These are phyloP conservation scores for Papilionanthe hybrid DNA, from an alignment of 116 monocot species.

Conservation along the genomic window DNA sequence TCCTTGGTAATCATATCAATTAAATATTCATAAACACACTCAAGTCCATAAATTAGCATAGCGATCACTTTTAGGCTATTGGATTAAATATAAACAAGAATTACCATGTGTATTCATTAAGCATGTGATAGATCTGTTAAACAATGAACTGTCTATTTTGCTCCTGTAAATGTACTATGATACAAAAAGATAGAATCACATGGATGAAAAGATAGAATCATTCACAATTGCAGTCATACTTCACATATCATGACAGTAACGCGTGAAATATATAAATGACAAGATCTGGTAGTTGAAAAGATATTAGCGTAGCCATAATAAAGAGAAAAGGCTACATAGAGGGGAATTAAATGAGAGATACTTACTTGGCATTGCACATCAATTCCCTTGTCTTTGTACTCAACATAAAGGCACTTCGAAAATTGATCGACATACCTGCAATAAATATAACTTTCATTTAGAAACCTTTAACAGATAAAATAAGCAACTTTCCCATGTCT, in stretches of 20 bases:
- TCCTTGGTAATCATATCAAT: too few species aligned
- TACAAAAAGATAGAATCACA: too few species aligned
- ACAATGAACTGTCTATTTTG: too few species aligned
- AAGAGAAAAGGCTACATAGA: not conserved
- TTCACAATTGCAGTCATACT: not conserved
- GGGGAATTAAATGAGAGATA: not conserved
- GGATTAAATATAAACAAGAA: too few species aligned
- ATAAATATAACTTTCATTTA: not conserved
- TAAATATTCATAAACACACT: too few species aligned
- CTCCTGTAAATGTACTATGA: too few species aligned
- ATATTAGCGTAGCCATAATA: not conserved
- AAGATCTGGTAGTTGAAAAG: not conserved
- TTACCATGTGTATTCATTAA: too few species aligned
- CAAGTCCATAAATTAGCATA: too few species aligned
- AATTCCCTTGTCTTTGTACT: conserved; percentile 85
- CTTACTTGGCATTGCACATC: conserved; percentile 73
- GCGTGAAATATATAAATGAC: not conserved
- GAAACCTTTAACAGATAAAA: not conserved
- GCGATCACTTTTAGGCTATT: too few species aligned
- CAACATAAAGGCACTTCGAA: conserved; percentile 80
- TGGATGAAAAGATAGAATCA: not conserved
- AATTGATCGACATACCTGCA: conserved; percentile 83
- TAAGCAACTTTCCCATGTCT: not conserved
- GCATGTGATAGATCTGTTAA: too few species aligned
- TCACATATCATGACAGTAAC: not conserved